Percentiles rank a stretch among this genome's conserved stretches.
Conservation (phyloP, 176 grass and related monocot species). For the Paspalum vaginatum region DNA sequence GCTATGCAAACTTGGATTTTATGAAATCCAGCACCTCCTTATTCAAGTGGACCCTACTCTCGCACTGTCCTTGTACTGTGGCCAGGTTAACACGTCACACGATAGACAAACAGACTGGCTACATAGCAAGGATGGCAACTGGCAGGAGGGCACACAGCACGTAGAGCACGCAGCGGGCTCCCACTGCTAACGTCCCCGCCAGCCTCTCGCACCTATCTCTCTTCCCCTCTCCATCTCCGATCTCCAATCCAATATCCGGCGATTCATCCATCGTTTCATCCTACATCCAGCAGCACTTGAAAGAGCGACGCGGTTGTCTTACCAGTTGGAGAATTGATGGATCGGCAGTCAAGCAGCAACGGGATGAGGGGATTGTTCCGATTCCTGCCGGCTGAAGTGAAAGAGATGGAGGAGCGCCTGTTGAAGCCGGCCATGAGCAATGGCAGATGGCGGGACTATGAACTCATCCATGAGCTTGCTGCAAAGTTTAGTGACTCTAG, state of each 20-base stretch:
- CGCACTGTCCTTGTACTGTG: neutral
- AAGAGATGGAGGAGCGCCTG: neutral
- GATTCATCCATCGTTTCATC: neutral
- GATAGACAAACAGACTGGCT: neutral
- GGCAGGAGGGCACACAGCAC: neutral
- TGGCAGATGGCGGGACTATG: neutral
- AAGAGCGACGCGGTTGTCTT: neutral
- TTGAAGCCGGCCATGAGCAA: neutral
- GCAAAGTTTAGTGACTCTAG: neutral
- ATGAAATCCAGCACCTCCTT: neutral
- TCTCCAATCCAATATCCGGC: neutral
- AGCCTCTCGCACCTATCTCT: neutral
- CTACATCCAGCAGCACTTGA: neutral
- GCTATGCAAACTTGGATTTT: neutral
- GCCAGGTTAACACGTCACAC: neutral
- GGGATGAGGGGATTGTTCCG: neutral
- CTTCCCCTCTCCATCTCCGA: neutral
- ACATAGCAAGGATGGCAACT: neutral
- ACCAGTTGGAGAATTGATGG: neutral
- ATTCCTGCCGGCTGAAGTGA: neutral
- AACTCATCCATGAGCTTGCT: neutral
- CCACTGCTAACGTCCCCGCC: neutral
- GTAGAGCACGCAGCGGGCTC: constrained; percentile 5
- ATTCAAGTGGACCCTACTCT: neutral
- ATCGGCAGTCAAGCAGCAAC: neutral